Base-by-base conservation (phyloP, 1,284 basidiomycete genomes). In the Thecaphora frezii region DNA sequence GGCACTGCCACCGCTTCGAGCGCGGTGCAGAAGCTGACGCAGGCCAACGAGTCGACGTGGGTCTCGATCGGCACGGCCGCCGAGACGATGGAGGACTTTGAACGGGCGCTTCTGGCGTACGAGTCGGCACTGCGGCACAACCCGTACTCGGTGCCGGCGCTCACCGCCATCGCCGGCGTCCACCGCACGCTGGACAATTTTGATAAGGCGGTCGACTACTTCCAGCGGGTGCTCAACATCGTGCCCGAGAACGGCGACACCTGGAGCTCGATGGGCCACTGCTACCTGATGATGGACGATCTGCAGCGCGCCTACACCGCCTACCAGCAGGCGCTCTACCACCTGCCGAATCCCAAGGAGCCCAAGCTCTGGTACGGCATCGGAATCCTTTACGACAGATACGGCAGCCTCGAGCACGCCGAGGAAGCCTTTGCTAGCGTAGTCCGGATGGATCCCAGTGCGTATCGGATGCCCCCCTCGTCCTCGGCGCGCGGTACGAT, bases 291-390 rank as follows among this genome's bases (percentile, higher is more conserved):
- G 93, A 93, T 97, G 80, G 94, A 98, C 77, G 93, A 98, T 81
- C 86, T 99, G 53, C 93, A 96, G 81, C 96, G 94, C 82, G 96
- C 96, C 0, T 98, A 98, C 81, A 89, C 91, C 1, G 93, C 96
- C 7, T 99, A 99, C 81, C 96, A 99, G 81, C 93, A 98, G 81
- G 94, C 94, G 0, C 85, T 99, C 19, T 97, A 96, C 79, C 86
- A 94, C 66, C 86, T 97, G 38, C 91, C 91, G 2, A 94, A 96
- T 73, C 94, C 94, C 28, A 97, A 97, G 83, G 96, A 98, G 80
- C 94, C 94, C 13, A 97, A 98, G 80, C 84, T 98, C 4, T 98
- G 96, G 96, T 98, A 97, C 79, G 94, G 96, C 44, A 98, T 98
- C 76, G 96, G 96, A 38, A 97, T 98, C 48, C 86, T 98, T 24